These are phyloP conservation scores for Geosmithia flava DNA, from an alignment of 2,329 filamentous ascomycete species.

Conservation along the genomic window DNA sequence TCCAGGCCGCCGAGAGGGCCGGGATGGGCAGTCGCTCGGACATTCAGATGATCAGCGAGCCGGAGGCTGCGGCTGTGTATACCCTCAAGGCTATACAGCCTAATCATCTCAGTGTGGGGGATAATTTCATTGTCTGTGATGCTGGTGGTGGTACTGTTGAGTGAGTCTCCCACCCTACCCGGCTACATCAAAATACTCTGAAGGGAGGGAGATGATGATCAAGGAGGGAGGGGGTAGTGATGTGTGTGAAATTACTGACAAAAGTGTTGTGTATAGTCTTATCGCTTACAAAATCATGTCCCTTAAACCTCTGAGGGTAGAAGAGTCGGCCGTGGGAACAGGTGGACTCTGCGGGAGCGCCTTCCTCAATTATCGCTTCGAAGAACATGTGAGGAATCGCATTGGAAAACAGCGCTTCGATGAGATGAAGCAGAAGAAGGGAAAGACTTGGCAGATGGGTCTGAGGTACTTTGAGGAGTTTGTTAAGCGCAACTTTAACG, in stretches of 20 bases:
- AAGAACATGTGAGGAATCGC: conserved; percentile 59
- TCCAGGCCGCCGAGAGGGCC: conserved; percentile 64
- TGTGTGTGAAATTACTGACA: not conserved
- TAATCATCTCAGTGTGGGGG: conserved; percentile 57
- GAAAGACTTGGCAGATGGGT: conserved; percentile 70
- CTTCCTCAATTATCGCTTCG: conserved; percentile 70
- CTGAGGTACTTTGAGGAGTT: conserved; percentile 74
- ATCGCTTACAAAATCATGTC: conserved; percentile 76
- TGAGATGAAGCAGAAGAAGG: conserved; percentile 66
- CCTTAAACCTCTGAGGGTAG: conserved; percentile 56
- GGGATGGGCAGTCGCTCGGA: conserved; percentile 62
- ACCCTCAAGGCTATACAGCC: conserved; percentile 70
- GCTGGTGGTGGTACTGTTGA: conserved; percentile 57
- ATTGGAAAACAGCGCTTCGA: conserved; percentile 57
- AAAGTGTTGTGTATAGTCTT: conserved; percentile 27
- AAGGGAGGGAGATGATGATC: no score
- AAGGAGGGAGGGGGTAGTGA: no score
- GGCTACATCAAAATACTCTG: no score
- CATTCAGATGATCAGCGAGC: conserved; percentile 71
- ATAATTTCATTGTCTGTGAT: conserved; percentile 52
- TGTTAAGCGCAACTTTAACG: conserved; percentile 73
- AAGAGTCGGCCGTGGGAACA: conserved; percentile 69
- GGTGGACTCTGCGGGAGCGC: conserved; percentile 68
- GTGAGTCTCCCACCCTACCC: conserved; percentile 22
- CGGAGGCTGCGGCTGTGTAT: conserved; percentile 69